Evolutionary conservation across 306 rosid species (phyloP).

Genomic region (Sicyos edulis): DNA sequence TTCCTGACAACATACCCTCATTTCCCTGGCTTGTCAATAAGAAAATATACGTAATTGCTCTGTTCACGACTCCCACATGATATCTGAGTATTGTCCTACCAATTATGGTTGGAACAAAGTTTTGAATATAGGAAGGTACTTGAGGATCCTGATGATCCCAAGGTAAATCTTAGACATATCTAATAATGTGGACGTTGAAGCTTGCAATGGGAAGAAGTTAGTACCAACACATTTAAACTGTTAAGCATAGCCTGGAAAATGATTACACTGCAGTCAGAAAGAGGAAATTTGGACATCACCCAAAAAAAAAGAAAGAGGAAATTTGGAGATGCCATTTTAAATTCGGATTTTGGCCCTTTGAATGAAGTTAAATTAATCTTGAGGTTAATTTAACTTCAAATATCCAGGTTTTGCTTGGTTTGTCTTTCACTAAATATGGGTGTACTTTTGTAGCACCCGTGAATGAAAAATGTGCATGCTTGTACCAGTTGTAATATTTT

Average conservation of each 20-base stretch:
- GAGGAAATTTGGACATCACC: background rate
- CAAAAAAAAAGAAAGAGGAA: background rate
- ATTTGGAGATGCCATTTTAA: background rate
- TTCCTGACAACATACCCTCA: background rate
- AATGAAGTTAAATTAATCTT: background rate
- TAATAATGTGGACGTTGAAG: background rate
- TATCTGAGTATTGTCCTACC: background rate
- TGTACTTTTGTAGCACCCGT: background rate
- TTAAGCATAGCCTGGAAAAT: background rate
- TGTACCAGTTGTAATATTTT: background rate
- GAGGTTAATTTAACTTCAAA: background rate
- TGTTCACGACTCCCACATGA: background rate
- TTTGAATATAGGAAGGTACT: background rate
- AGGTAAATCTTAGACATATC: background rate
- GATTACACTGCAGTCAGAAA: background rate
- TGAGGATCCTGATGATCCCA: background rate
- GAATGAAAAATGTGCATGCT: background rate
- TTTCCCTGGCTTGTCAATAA: background rate
- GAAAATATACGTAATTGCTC: background rate
- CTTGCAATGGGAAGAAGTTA: background rate
- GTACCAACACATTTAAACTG: background rate
- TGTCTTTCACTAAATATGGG: background rate
- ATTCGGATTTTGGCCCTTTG: background rate
- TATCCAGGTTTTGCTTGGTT: background rate
- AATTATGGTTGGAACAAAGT: background rate